Evolutionary conservation across 2,329 filamentous ascomycete genomes (phyloP).

Genomic region (Endocalyx cinctus): DNA sequence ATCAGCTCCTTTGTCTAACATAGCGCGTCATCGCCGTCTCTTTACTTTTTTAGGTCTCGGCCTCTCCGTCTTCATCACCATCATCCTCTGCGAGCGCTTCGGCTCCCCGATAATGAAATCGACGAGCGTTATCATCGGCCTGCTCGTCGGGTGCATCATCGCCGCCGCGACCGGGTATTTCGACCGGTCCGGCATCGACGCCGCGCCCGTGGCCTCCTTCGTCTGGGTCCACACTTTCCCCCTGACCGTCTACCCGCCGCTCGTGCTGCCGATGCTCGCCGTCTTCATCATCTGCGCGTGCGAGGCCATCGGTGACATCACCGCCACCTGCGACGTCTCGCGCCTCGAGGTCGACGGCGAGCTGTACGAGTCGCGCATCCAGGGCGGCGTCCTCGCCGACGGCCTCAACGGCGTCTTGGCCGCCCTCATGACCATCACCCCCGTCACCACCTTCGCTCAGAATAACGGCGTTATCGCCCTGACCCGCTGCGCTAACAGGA

Average conservation of each 20-base stretch:
- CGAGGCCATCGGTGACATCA: slow-evolving; percentile 77
- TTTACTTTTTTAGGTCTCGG: slow-evolving; percentile 46
- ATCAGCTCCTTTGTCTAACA: too few relatives aligned
- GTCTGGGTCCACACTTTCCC: slow-evolving; percentile 77
- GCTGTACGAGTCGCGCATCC: slow-evolving; percentile 70
- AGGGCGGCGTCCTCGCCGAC: slow-evolving; percentile 74
- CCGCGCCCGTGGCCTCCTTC: slow-evolving; percentile 68
- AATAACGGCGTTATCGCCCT: slow-evolving; percentile 83
- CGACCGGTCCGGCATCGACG: slow-evolving; percentile 64
- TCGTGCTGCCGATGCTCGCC: slow-evolving; percentile 67
- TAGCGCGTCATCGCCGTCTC: neutral
- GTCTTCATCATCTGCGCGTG: slow-evolving; percentile 71
- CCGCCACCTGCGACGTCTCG: slow-evolving; percentile 76
- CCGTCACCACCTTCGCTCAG: slow-evolving; percentile 76
- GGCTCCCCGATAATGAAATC: slow-evolving; percentile 83
- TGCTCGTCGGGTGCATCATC: slow-evolving; percentile 73
- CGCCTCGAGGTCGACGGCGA: slow-evolving; percentile 68
- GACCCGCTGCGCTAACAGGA: slow-evolving; percentile 75
- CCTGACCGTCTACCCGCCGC: slow-evolving; percentile 64
- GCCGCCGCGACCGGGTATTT: slow-evolving; percentile 76
- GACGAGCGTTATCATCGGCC: slow-evolving; percentile 68
- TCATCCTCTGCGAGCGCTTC: slow-evolving; percentile 76
- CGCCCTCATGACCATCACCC: slow-evolving; percentile 73
- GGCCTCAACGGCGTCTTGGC: slow-evolving; percentile 72
- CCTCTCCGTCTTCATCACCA: slow-evolving; percentile 74